Base-by-base conservation (phyloP, 2,329 filamentous ascomycete genomes). In the Plenodomus biglobosus region DNA sequence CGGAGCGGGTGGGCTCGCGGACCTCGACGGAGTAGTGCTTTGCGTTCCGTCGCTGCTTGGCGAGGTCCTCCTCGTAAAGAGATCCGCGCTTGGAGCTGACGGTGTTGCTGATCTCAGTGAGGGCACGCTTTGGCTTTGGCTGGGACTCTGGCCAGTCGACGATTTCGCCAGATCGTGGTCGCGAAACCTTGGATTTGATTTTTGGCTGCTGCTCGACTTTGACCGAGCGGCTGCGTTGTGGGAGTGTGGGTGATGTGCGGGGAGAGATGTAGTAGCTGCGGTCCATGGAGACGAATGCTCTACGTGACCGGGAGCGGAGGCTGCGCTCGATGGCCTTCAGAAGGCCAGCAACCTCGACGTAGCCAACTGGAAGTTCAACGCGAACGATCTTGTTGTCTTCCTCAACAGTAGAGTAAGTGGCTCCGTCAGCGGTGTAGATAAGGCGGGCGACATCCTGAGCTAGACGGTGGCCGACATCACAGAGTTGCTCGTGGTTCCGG, bases 391-490 rank as follows among this genome's bases (percentile, higher is more conserved):
- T 73, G 66, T 66, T 62, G 50, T 71, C 65, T 53, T 75, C 67
- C 41, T 69, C 64, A 38, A 55, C 43, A 35, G 63, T 68, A 40
- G 64, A 68, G 62, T 68, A 71, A 50, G 63, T 63, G 48, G 66
- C 62, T 49, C 68, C 68, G 19, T 69, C 62, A 36, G 60, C 39
- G 54, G 71, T 71, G 70, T 76, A 76, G 60, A 78, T 69, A 64
- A 73, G 74, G 39, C 63, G 65, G 20, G 75, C 71, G 24, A 78
- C 73, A 27, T 75, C 72, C 40, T 75, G 71, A 20, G 75, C 75
- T n/a, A 78, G 66, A 32, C 62, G 56, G 53, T 75, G 73, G 40
- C 76, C 76, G 18, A 58, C 56, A 16, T 73, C 68, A 56, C 76
- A 79, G 16, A 79, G 72, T 48, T 70, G 68, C 17, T 67, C 60